These are phyloP conservation scores for Calonectria pseudoturangicola DNA, from an alignment of 2,329 filamentous ascomycete genomes.

Conservation along the genomic window DNA sequence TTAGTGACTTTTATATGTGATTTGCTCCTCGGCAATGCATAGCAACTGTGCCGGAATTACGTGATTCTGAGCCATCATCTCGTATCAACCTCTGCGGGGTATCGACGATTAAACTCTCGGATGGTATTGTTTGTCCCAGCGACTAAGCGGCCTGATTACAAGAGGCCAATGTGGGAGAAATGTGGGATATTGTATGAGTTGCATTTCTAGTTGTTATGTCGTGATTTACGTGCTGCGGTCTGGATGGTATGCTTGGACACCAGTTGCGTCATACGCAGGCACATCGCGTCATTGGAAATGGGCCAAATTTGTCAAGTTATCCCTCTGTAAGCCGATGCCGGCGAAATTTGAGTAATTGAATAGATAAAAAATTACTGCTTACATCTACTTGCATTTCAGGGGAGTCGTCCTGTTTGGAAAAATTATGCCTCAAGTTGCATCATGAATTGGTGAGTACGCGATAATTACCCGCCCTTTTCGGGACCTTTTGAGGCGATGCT, in stretches of 20 bases:
- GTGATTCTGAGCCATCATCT: constrained; percentile 28
- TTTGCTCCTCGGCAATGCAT: background rate
- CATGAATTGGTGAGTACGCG: background rate
- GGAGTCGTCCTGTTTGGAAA: background rate
- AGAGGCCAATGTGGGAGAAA: constrained; percentile 26
- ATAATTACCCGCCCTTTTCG: background rate
- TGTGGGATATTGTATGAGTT: constrained; percentile 22
- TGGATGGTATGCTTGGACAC: background rate
- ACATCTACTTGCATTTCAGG: background rate
- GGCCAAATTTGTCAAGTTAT: constrained; percentile 11
- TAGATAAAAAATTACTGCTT: background rate
- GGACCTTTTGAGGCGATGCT: background rate
- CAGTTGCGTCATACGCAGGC: constrained; percentile 32
- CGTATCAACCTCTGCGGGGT: constrained; percentile 22
- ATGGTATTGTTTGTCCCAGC: background rate
- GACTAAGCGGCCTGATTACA: constrained; percentile 9
- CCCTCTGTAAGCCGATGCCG: constrained; percentile 28
- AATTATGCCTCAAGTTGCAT: constrained; percentile 9
- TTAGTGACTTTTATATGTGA: constrained; percentile 21
- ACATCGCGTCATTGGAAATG: constrained; percentile 36
- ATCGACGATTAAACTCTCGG: background rate
- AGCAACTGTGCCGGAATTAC: constrained; percentile 29
- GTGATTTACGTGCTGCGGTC: constrained; percentile 28
- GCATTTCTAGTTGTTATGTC: constrained; percentile 31
- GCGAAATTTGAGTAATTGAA: constrained; percentile 19